A percentile compares a stretch with the other conserved stretches of the same genome.
Conservation (phyloP, 192 early-diverging fungal species). For the Entrophospora sp. region DNA sequence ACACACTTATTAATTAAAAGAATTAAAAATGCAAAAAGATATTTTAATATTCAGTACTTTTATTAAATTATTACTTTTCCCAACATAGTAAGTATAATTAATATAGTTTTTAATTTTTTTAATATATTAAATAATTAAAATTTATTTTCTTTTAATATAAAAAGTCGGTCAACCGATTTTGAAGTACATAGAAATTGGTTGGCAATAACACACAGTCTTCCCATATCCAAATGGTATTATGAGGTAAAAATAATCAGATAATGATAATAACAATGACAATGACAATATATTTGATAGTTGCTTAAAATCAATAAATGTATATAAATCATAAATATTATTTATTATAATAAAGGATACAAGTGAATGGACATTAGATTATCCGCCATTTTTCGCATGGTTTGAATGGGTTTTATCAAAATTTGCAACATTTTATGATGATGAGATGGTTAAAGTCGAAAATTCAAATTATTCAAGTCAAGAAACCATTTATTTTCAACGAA, state of each 20-base stretch:
- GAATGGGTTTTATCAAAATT: conserved; percentile 66
- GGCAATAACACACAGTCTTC: conserved; percentile 79
- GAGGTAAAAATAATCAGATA: too few species aligned
- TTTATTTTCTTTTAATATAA: neutral
- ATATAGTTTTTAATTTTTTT: neutral
- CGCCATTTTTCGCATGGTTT: conserved; percentile 97
- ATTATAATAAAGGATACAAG: too few species aligned
- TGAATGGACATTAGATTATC: conserved; percentile 95
- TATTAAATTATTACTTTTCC: conserved; percentile 56
- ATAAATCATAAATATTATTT: too few species aligned
- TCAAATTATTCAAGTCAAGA: conserved; percentile 51
- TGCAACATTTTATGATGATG: conserved; percentile 48
- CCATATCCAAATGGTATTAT: conserved; percentile 78
- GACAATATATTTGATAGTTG: too few species aligned
- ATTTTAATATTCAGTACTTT: conserved; percentile 41
- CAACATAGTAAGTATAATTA: conserved; percentile 52
- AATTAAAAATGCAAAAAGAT: conserved; percentile 27
- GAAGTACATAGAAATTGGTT: conserved; percentile 98
- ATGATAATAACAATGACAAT: too few species aligned
- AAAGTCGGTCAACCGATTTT: conserved; percentile 90
- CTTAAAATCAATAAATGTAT: too few species aligned
- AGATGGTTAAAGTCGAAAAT: conserved; percentile 68
- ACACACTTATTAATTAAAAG: neutral
- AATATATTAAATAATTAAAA: neutral
- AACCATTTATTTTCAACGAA: conserved; percentile 80